Evolutionary conservation across 2,329 filamentous ascomycete species (phyloP).

Genomic region (Parafenestella ontariensis): DNA sequence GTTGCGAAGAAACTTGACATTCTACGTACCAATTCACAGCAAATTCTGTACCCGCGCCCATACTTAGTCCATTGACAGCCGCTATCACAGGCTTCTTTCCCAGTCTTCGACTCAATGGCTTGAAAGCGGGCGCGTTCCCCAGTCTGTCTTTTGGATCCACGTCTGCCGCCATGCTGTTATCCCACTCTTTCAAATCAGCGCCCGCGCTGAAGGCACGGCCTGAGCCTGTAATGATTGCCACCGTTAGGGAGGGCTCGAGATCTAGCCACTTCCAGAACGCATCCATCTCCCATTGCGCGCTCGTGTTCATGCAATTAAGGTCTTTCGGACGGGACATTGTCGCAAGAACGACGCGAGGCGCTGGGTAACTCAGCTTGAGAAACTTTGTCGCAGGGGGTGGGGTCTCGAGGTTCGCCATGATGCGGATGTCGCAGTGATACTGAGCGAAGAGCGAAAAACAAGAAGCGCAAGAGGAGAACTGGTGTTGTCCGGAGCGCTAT

Average conservation of each 20-base stretch:
- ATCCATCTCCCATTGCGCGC: constrained; percentile 55
- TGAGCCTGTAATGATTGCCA: constrained; percentile 54
- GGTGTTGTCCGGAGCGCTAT: background rate
- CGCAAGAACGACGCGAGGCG: constrained; percentile 53
- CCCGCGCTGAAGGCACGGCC: constrained; percentile 61
- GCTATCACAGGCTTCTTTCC: constrained; percentile 66
- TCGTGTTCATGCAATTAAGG: constrained; percentile 48
- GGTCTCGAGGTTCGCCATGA: constrained; percentile 7
- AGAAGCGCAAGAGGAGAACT: background rate
- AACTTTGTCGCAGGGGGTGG: constrained; percentile 26
- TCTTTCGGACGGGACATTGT: constrained; percentile 54
- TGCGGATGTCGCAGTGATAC: background rate
- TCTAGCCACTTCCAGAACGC: constrained; percentile 59
- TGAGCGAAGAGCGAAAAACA: background rate
- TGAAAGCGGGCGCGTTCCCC: constrained; percentile 52
- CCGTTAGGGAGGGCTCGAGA: constrained; percentile 50
- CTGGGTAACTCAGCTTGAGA: constrained; percentile 50
- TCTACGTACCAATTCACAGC: constrained; percentile 23
- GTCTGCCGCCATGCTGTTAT: constrained; percentile 20
- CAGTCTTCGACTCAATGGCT: constrained; percentile 58
- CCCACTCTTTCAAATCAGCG: constrained; percentile 56
- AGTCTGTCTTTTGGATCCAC: constrained; percentile 21
- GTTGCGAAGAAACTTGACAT: background rate
- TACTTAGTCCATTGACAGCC: constrained; percentile 59
- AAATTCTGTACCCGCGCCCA: constrained; percentile 37